phyloP scores from a whole-genome alignment of 208 protist genomes.

The Leishmania arabica region DNA sequence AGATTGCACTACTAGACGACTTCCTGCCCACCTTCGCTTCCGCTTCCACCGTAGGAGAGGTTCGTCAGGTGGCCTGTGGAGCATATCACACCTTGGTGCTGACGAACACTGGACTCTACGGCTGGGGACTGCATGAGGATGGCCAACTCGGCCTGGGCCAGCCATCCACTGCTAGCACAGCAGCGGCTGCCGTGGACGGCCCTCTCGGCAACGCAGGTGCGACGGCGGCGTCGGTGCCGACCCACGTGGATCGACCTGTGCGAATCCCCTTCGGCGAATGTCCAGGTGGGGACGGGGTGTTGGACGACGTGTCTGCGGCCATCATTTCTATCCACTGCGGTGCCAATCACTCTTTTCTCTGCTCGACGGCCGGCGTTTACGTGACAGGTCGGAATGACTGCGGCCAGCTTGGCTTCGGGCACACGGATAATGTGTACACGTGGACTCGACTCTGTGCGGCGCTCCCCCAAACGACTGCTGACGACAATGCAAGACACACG shows the following conservation, averaged over 20 bases:
- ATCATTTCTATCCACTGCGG: slow-evolving; percentile 56
- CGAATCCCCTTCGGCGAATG: slow-evolving; percentile 52
- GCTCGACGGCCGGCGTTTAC: slow-evolving; percentile 56
- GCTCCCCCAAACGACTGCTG: neutral
- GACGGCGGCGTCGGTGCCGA: neutral
- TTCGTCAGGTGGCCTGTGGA: slow-evolving; percentile 59
- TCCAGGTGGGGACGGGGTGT: neutral
- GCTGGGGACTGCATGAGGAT: slow-evolving; percentile 77
- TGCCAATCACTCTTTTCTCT: slow-evolving; percentile 75
- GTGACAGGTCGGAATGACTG: slow-evolving; percentile 74
- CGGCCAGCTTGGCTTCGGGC: slow-evolving; percentile 78
- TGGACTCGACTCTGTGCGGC: slow-evolving; percentile 27
- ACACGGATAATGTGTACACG: slow-evolving; percentile 35
- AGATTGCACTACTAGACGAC: slow-evolving; percentile 28
- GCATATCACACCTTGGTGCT: slow-evolving; percentile 86
- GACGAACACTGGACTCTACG: slow-evolving; percentile 70
- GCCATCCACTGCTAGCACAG: neutral
- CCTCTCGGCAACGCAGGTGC: neutral
- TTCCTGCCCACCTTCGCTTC: slow-evolving; percentile 18
- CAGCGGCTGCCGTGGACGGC: neutral
- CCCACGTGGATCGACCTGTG: slow-evolving; percentile 27
- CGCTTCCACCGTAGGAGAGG: neutral
- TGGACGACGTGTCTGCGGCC: neutral
- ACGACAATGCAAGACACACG: neutral
- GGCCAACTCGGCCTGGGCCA: slow-evolving; percentile 76